phyloP scores from a whole-genome alignment of 2,329 filamentous ascomycete genomes.

The Colletotrichum sp. region DNA sequence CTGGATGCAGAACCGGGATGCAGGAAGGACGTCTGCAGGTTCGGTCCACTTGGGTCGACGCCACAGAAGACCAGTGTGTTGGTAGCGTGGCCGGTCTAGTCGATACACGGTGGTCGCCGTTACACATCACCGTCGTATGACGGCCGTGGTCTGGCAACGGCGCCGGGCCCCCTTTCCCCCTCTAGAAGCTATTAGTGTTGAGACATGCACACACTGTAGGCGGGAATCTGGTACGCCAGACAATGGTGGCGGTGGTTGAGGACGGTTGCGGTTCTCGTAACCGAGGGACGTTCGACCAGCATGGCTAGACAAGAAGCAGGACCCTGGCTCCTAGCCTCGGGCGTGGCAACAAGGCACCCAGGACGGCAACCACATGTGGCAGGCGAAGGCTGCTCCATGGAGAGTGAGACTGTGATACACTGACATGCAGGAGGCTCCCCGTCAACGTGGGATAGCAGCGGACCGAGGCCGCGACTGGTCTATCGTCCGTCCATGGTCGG shows the following conservation, averaged over 20 bases:
- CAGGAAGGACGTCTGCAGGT: neutral
- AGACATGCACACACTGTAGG: neutral
- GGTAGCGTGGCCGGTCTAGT: neutral
- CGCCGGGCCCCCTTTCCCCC: neutral
- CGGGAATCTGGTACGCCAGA: neutral
- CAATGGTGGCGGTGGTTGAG: neutral
- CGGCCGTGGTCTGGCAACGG: neutral
- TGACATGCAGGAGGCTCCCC: slow-evolving; percentile 13
- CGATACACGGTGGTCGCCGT: neutral
- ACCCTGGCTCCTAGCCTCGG: neutral
- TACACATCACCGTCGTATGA: neutral
- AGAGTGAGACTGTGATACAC: slow-evolving; percentile 5
- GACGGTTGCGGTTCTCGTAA: neutral
- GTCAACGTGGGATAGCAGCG: slow-evolving; percentile 9
- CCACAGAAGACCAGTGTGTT: slow-evolving; percentile 10
- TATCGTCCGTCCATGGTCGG: neutral
- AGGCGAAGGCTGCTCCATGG: neutral
- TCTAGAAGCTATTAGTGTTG: neutral
- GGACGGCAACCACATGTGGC: neutral
- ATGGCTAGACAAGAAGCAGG: neutral
- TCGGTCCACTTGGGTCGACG: slow-evolving; percentile 13
- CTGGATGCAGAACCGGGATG: slow-evolving; percentile 1
- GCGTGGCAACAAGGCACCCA: neutral
- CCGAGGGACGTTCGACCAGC: neutral
- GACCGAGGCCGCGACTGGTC: neutral